phyloP scores from a whole-genome alignment of 352 stramenopile genomes.

The Blastocystis sp. region DNA sequence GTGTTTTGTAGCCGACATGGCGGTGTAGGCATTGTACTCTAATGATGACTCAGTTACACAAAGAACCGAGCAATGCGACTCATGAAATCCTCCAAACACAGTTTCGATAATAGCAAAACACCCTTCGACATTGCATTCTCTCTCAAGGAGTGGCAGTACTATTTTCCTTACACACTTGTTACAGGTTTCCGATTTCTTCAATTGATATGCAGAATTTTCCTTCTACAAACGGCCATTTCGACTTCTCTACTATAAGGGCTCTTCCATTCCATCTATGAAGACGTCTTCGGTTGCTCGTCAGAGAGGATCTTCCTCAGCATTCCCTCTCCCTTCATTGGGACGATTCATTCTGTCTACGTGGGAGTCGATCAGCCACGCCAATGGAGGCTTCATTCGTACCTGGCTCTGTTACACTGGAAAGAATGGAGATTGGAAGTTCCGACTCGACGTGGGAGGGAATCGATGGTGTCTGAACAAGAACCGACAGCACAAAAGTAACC shows the following conservation, averaged over 20 bases:
- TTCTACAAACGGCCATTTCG: slow-evolving; percentile 24
- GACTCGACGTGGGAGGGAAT: slow-evolving; percentile 39
- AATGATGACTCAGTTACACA: neutral
- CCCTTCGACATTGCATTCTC: neutral
- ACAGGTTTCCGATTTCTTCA: neutral
- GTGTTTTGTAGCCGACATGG: slow-evolving; percentile 24
- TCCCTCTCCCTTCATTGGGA: slow-evolving; percentile 5
- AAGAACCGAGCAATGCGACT: slow-evolving; percentile 48
- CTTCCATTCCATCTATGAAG: neutral
- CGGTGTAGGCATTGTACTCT: neutral
- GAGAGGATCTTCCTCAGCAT: neutral
- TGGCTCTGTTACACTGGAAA: neutral
- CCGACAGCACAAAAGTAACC: slow-evolving; percentile 39
- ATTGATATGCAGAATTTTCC: neutral
- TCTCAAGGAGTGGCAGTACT: slow-evolving; percentile 10
- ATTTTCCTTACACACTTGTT: slow-evolving; percentile 30
- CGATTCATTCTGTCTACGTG: neutral
- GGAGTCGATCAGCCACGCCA: neutral
- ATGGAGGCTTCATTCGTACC: slow-evolving; percentile 5
- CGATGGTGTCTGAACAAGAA: slow-evolving; percentile 49
- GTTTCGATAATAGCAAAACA: slow-evolving; percentile 36
- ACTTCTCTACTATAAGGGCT: slow-evolving; percentile 6
- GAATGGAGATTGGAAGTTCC: neutral
- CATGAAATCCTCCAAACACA: slow-evolving; percentile 35
- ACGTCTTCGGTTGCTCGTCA: neutral